Percentiles rank a stretch among this genome's conserved stretches.
Evolutionary conservation across 306 rosid genomes (phyloP).

Genomic region (Malus asiatica): DNA sequence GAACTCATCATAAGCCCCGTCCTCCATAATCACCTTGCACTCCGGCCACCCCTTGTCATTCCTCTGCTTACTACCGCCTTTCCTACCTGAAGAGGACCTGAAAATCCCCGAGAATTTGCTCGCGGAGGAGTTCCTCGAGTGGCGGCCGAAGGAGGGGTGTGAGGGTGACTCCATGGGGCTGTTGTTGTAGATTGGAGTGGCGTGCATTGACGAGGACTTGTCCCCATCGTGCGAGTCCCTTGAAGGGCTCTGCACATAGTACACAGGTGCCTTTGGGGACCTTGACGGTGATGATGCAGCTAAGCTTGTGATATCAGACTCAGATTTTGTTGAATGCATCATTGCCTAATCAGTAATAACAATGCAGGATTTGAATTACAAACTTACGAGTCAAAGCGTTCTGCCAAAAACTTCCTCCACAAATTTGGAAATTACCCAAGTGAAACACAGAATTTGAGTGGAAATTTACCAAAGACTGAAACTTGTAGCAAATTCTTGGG

Average conservation of each 20-base stretch:
- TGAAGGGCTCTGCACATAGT: constrained; percentile 92
- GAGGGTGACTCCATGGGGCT: constrained; percentile 97
- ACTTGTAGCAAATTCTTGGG: not conserved
- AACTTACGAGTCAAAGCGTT: not conserved
- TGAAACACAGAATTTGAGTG: not conserved
- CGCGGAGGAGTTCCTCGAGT: constrained; percentile 84
- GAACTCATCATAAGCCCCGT: constrained; percentile 66
- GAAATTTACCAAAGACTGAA: not conserved
- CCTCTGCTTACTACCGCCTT: constrained; percentile 50
- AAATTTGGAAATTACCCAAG: not conserved
- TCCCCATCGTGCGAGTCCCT: constrained; percentile 93
- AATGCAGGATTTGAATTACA: not conserved
- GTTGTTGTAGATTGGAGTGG: constrained; percentile 79
- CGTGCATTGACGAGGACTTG: constrained; percentile 81
- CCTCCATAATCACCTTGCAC: constrained; percentile 88
- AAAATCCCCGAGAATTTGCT: constrained; percentile 86
- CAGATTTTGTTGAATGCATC: constrained; percentile 70
- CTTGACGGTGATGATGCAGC: constrained; percentile 92
- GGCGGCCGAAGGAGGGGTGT: constrained; percentile 87
- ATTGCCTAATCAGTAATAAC: not conserved
- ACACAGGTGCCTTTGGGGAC: constrained; percentile 71
- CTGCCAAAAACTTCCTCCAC: not conserved
- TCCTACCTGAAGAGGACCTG: constrained; percentile 80
- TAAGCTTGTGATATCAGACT: constrained; percentile 83
- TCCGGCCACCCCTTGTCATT: constrained; percentile 97